Conservation (phyloP, 164 flowering plant species). For the Vitis riparia region DNA sequence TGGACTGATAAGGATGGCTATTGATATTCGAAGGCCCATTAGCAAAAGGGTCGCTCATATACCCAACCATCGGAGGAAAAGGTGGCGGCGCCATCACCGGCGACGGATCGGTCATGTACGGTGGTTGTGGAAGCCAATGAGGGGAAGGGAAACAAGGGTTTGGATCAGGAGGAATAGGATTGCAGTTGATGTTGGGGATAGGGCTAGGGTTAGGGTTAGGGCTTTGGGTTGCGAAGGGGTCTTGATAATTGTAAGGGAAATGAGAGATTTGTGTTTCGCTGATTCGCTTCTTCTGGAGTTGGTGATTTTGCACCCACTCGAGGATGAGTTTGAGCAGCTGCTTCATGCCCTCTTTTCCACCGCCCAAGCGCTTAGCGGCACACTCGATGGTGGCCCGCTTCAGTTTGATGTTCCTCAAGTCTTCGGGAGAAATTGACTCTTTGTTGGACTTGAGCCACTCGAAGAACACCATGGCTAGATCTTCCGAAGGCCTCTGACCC, state of each 20-base stretch:
- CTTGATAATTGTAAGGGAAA: too few relatives aligned
- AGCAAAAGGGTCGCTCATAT: slow-evolving; percentile 23
- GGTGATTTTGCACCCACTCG: slow-evolving; percentile 86
- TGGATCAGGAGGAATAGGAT: slow-evolving; percentile 14
- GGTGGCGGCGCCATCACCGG: neutral
- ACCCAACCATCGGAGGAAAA: slow-evolving; percentile 33
- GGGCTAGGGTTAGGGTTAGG: slow-evolving; percentile 34
- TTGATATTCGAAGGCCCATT: slow-evolving; percentile 11
- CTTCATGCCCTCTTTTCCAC: slow-evolving; percentile 78
- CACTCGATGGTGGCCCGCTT: slow-evolving; percentile 79
- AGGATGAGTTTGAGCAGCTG: slow-evolving; percentile 80
- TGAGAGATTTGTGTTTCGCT: slow-evolving; percentile 12
- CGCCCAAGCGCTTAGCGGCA: slow-evolving; percentile 80
- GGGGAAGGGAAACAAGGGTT: slow-evolving; percentile 20
- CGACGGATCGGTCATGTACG: slow-evolving; percentile 10
- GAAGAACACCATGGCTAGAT: slow-evolving; percentile 74
- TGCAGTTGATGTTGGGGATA: slow-evolving; percentile 10
- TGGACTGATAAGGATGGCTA: slow-evolving; percentile 14
- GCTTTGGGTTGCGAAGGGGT: neutral
- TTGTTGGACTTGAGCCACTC: slow-evolving; percentile 92
- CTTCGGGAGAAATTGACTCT: slow-evolving; percentile 84
- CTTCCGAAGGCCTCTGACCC: slow-evolving; percentile 36
- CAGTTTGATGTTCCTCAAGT: slow-evolving; percentile 78
- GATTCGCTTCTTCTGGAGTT: slow-evolving; percentile 58
- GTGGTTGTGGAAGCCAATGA: slow-evolving; percentile 27